phyloP scores from a whole-genome alignment of 352 stramenopile species.

The Aphanomyces cochlioides region DNA sequence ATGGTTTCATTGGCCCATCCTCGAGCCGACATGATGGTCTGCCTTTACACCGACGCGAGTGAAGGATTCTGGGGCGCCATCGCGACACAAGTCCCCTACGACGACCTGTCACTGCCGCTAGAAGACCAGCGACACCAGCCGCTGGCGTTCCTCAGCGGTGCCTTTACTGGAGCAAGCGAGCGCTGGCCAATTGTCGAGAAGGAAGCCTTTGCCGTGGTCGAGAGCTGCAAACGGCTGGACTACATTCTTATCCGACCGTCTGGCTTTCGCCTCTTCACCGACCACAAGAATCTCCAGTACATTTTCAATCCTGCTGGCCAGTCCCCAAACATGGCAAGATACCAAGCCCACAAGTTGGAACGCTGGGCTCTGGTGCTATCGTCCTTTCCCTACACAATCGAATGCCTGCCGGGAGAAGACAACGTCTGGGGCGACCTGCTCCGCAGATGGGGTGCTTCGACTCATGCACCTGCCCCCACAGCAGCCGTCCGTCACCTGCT shows the following conservation, averaged over 20 bases:
- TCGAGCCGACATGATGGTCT: conserved; percentile 19
- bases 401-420: conserved; percentile 31
- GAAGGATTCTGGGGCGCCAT: conserved; percentile 32
- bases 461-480: not conserved
- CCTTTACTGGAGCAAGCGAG: conserved; percentile 21
- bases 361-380: conserved; percentile 31
- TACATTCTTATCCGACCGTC: conserved; percentile 30
- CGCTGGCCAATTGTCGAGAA: conserved; percentile 37
- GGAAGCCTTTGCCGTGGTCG: conserved; percentile 36
- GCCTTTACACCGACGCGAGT: conserved; percentile 35
- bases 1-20: conserved; percentile 35
- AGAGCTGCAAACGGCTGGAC: conserved; percentile 32
- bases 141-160: conserved; percentile 33
- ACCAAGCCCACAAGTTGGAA: conserved; percentile 39
- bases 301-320: conserved; percentile 32
- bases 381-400: conserved; percentile 34
- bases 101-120: conserved; percentile 4
- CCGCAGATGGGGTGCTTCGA: conserved; percentile 30
- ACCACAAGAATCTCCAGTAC: conserved; percentile 33
- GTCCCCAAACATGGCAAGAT: conserved; percentile 24
- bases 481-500: not conserved
- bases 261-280: conserved; percentile 34
- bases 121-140: conserved; percentile 31
- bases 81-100: conserved; percentile 27
- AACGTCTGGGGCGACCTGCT: conserved; percentile 40